Conservation (phyloP, 352 stramenopile species). For the Globisporangium echinulatum region DNA sequence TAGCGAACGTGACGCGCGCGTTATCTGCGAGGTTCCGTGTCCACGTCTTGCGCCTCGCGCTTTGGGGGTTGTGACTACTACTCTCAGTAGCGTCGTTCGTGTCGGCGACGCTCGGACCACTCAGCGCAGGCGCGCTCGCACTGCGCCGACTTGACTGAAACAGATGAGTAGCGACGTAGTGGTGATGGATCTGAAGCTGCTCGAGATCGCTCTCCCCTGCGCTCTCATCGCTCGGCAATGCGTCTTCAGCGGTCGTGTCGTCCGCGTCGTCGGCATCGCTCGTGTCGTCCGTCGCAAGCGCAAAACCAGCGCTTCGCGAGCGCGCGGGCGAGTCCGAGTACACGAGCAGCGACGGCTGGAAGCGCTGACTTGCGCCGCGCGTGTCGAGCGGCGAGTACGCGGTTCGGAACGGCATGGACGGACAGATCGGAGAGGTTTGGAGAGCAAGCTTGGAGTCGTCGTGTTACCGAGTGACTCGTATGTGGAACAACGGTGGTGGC, state of each 20-base stretch:
- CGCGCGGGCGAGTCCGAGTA: background rate
- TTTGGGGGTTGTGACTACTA: background rate
- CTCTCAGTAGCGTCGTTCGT: too few species aligned
- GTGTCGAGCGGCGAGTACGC: background rate
- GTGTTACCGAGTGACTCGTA: too few species aligned
- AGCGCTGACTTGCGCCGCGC: background rate
- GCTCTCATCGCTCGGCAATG: background rate
- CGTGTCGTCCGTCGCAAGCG: background rate
- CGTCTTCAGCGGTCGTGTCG: background rate
- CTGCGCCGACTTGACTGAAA: too few species aligned
- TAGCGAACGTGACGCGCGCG: background rate
- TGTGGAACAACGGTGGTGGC: too few species aligned
- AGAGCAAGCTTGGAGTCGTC: too few species aligned
- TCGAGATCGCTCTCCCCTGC: background rate
- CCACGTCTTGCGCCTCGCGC: background rate
- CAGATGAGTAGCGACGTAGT: too few species aligned
- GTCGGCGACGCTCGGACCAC: too few species aligned
- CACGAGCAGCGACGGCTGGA: slow-evolving; percentile 2
- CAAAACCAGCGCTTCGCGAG: background rate
- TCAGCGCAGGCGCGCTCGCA: background rate
- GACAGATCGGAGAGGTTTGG: too few species aligned
- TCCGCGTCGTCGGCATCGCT: background rate
- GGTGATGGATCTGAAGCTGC: background rate
- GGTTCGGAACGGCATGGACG: background rate
- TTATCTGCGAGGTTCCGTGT: background rate